Evolutionary conservation across 2,329 filamentous ascomycete species (phyloP), one percentile per base, ranked within the genome.

Genomic region (Periconia digitata): DNA sequence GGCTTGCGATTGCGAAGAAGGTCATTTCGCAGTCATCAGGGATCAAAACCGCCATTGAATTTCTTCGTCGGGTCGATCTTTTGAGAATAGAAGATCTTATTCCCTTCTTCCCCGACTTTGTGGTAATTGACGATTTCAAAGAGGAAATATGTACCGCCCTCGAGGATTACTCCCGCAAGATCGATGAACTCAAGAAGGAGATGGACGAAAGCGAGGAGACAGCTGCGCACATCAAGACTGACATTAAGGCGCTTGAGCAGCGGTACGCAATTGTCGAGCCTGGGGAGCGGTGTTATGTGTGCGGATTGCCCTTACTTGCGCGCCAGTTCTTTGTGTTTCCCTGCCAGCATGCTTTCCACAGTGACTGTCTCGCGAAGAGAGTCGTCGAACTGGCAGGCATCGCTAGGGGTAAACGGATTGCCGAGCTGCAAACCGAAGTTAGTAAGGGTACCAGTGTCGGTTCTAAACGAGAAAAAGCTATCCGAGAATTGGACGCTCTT

Each of bases 81-180:
- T 82, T 99, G 41, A 87, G 88, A 54, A 99, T 99, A 55, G 94
- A 99, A 74, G 94, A 99, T 64, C 75, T 99, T 23, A 97, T 99
- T 35, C 94, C 94, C 0, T 96, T 99, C 77, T 99, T 99, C 74
- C 94, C 94, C 0, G 94, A 99, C 69, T 99, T 99, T 67, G 91
- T 97, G 20, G 89, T 97, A 43, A 97, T 99, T 53, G 94, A 99
- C 67, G 94, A 97, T 71, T 99, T 99, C 80, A 96, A 97, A 68
- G 92, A 97, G 55, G 94, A 99, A 69, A 97, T 99, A 32, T 99
- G 94, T 74, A 79, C 84, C 0, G 94, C 95, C 1, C 80, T 99
- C 1, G 94, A 99, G 72, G 89, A 95, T 55, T 99, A 99, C 74
- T 89, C 85, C 40, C 87, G 89, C 32, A 90, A 90, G 58, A 99